phyloP scores from a whole-genome alignment of 129 eudicot species.

The Chrysanthemum lavandulifolium region DNA sequence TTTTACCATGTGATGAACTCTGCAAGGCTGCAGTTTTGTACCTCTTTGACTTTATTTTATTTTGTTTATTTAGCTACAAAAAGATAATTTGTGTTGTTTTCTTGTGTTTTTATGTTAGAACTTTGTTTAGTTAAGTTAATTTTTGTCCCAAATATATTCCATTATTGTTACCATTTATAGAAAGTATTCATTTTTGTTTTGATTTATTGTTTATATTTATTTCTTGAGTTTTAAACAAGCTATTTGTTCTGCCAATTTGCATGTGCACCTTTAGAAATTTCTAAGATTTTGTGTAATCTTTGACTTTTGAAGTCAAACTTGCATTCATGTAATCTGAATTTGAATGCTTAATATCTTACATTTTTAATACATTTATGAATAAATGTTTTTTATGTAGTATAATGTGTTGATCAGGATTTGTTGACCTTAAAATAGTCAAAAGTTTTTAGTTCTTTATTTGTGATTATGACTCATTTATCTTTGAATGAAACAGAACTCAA shows the following conservation, averaged over 20 bases:
- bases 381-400: not conserved
- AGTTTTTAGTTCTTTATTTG: conserved; percentile 16
- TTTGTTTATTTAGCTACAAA: conserved; percentile 25
- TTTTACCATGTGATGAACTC: conserved; percentile 37
- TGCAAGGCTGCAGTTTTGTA: conserved; percentile 36
- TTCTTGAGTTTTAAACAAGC: not conserved
- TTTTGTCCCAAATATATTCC: not conserved
- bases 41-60: conserved; percentile 19
- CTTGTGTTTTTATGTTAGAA: not conserved
- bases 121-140: not conserved
- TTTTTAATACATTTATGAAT: not conserved
- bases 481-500: conserved; percentile 29
- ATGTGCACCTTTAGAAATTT: not conserved
- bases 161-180: not conserved
- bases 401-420: not conserved
- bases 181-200: not conserved
- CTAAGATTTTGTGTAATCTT: not conserved
- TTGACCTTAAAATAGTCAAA: conserved; percentile 9
- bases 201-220: not conserved
- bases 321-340: not conserved
- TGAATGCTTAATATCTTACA: not conserved
- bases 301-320: conserved; percentile 24
- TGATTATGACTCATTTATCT: conserved; percentile 8
- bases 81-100: conserved; percentile 22
- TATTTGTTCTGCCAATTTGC: conserved; percentile 10